Evolutionary conservation across 768 basidiomycete species (phyloP).

Genomic region (Collybia mongolica): DNA sequence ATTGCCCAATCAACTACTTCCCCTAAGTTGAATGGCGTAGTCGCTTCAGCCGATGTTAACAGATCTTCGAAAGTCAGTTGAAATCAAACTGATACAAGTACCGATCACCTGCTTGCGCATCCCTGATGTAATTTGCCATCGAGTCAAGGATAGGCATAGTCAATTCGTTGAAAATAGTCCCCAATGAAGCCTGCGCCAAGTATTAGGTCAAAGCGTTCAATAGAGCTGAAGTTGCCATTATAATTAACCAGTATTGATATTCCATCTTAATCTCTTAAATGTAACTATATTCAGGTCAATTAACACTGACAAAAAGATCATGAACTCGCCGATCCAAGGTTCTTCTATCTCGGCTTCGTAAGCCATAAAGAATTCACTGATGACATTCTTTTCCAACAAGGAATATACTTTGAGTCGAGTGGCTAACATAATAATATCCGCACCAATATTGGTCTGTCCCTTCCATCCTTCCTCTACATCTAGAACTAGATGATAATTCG

Average conservation of each 20-base stretch:
- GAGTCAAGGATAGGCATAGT: constrained; percentile 14
- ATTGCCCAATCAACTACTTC: background rate
- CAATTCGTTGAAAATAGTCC: constrained; percentile 25
- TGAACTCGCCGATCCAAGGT: constrained; percentile 25
- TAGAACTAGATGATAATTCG: constrained; percentile 30
- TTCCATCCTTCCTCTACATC: constrained; percentile 14
- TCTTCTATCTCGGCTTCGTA: constrained; percentile 22
- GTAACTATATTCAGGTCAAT: background rate
- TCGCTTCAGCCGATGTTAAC: no score
- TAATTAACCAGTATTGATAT: constrained; percentile 34
- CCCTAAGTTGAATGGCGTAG: no score
- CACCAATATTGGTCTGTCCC: constrained; percentile 21
- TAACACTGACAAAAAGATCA: background rate
- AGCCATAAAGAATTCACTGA: constrained; percentile 13
- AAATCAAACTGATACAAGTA: background rate
- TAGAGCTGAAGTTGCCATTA: no score
- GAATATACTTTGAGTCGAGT: constrained; percentile 32
- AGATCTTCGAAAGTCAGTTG: background rate
- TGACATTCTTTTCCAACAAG: constrained; percentile 38
- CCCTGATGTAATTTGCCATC: constrained; percentile 22
- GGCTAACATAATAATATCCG: constrained; percentile 45
- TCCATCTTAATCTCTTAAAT: constrained; percentile 29
- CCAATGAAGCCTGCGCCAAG: constrained; percentile 31
- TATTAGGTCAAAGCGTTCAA: background rate
- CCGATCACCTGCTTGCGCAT: constrained; percentile 6